phyloP scores from a whole-genome alignment of 192 early-diverging fungal genomes.

The Gigaspora rosea region DNA sequence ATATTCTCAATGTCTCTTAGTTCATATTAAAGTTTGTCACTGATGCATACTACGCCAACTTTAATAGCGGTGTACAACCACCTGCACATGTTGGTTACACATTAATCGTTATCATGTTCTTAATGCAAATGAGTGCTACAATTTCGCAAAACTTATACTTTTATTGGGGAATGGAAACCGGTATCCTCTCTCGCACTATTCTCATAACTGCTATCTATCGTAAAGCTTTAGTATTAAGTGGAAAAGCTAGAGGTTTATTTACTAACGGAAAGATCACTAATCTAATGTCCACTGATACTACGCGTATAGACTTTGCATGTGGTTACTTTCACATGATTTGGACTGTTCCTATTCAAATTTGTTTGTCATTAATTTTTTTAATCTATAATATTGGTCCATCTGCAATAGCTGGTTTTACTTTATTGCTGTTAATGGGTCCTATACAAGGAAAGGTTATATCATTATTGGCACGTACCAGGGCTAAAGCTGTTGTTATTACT shows the following conservation, averaged over 20 bases:
- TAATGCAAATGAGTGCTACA: constrained; percentile 49
- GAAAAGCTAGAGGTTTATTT: constrained; percentile 48
- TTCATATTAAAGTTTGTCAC: constrained; percentile 3
- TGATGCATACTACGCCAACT: not conserved
- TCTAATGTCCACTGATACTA: constrained; percentile 73
- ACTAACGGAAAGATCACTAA: constrained; percentile 73
- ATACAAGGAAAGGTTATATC: constrained; percentile 40
- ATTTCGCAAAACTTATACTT: constrained; percentile 47
- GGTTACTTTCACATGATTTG: constrained; percentile 53
- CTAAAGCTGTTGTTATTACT: constrained; percentile 55
- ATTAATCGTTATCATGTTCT: constrained; percentile 40
- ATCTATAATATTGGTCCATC: constrained; percentile 59
- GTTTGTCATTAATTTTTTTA: constrained; percentile 45
- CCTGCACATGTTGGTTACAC: constrained; percentile 41
- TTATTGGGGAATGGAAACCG: constrained; percentile 45
- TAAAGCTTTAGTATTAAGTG: constrained; percentile 50
- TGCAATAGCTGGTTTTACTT: constrained; percentile 61
- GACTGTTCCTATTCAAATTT: constrained; percentile 47
- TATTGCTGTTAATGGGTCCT: constrained; percentile 49
- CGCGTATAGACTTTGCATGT: constrained; percentile 57
- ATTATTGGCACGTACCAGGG: constrained; percentile 38
- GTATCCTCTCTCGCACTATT: constrained; percentile 44
- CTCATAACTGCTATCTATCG: constrained; percentile 54
- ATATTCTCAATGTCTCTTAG: not conserved
- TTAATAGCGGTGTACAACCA: not conserved